These are phyloP conservation scores for Discostella stelligera DNA, from an alignment of 352 stramenopile species.

Conservation along the genomic window DNA sequence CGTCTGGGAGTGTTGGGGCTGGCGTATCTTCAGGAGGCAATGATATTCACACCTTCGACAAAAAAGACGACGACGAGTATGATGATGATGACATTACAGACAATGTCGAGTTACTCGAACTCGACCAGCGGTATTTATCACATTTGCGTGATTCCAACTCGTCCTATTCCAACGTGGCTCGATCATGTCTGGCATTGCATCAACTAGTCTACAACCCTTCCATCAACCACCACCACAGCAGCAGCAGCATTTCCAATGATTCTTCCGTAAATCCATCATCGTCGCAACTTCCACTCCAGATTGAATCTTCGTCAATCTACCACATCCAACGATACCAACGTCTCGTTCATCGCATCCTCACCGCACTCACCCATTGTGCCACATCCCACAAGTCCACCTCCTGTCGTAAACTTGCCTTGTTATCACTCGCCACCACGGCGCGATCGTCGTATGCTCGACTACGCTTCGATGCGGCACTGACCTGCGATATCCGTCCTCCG, in stretches of 20 bases:
- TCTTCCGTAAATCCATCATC: neutral
- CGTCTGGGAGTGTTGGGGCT: neutral
- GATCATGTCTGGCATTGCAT: slow-evolving; percentile 31
- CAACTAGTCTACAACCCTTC: slow-evolving; percentile 3
- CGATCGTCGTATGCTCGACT: slow-evolving; percentile 53
- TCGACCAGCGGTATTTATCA: slow-evolving; percentile 34
- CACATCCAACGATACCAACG: slow-evolving; percentile 26
- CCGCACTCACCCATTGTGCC: slow-evolving; percentile 26
- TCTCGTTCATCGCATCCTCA: slow-evolving; percentile 23
- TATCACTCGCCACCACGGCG: slow-evolving; percentile 54
- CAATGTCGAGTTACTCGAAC: slow-evolving; percentile 24
- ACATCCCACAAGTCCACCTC: slow-evolving; percentile 6
- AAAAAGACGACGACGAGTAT: neutral
- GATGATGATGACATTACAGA: slow-evolving; percentile 1
- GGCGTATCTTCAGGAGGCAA: too few relatives aligned
- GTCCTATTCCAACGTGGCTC: slow-evolving; percentile 27
- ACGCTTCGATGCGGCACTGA: slow-evolving; percentile 49
- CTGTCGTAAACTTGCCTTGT: slow-evolving; percentile 50
- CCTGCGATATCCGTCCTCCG: slow-evolving; percentile 26
- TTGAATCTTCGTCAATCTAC: slow-evolving; percentile 26
- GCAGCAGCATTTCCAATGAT: neutral
- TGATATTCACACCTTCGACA: too few relatives aligned
- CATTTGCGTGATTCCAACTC: slow-evolving; percentile 36
- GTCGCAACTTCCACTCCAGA: neutral
- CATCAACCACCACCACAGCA: neutral